These are phyloP conservation scores for Pyrenochaeta sp. DNA, from an alignment of 2,329 filamentous ascomycete species.

Conservation along the genomic window DNA sequence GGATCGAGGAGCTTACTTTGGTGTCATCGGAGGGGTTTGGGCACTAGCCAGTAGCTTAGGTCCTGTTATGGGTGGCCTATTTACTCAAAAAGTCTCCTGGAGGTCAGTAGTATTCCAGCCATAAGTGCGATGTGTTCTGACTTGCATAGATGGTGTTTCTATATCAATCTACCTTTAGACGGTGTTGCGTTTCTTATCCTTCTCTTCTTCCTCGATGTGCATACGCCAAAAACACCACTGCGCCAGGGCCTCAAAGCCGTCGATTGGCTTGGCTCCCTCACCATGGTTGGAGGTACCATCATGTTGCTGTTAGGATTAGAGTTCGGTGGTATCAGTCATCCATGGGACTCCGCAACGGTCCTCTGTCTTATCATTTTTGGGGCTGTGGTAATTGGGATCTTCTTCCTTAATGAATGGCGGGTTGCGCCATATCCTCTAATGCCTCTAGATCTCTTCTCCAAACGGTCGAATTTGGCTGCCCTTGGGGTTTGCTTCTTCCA, in stretches of 20 bases:
- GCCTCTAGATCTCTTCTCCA: constrained; percentile 74
- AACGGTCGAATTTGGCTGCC: constrained; percentile 70
- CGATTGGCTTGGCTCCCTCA: constrained; percentile 71
- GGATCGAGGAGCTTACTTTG: constrained; percentile 68
- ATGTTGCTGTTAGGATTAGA: constrained; percentile 89
- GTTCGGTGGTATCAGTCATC: constrained; percentile 77
- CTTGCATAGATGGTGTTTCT: constrained; percentile 53
- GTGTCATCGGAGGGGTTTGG: constrained; percentile 73
- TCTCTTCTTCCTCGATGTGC: constrained; percentile 70
- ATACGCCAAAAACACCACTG: constrained; percentile 71
- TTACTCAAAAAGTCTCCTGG: constrained; percentile 71
- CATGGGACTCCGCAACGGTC: constrained; percentile 78
- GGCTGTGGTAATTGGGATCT: constrained; percentile 67
- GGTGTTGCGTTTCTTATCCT: constrained; percentile 65
- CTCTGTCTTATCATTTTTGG: constrained; percentile 83
- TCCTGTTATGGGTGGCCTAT: constrained; percentile 71
- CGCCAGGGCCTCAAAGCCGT: constrained; percentile 69
- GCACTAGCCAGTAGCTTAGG: constrained; percentile 72
- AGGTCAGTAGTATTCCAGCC: constrained; percentile 53
- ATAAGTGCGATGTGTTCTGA: neutral
- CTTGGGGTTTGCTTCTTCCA: constrained; percentile 76
- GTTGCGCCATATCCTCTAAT: constrained; percentile 81
- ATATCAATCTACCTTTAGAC: constrained; percentile 72
- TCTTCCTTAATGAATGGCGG: constrained; percentile 76
- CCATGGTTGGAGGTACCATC: constrained; percentile 78